These are phyloP conservation scores for Saccharomycopsis vini DNA, from an alignment of 805 yeast genomes.

Conservation along the genomic window DNA sequence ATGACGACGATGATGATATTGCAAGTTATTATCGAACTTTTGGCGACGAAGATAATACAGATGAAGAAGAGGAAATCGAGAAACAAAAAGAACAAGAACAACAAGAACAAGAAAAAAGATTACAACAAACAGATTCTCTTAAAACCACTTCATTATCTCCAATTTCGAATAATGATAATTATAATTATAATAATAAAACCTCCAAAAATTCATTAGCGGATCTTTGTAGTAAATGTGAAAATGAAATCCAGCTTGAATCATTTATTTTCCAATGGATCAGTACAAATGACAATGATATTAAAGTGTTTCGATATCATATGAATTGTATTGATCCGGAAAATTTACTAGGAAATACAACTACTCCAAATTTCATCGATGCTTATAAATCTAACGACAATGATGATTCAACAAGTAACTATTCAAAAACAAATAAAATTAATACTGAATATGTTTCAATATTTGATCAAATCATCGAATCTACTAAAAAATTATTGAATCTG, in stretches of 20 bases:
- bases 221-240: constrained; percentile 7
- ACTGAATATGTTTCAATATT: constrained; percentile 3
- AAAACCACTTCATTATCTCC: too few species aligned
- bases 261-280: constrained; percentile 2
- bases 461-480: constrained; percentile 7
- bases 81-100: not conserved
- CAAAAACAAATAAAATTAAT: not conserved
- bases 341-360: not conserved
- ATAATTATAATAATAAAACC: too few species aligned
- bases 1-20: too few species aligned
- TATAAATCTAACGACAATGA: not conserved
- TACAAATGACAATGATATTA: not conserved
- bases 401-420: not conserved
- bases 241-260: constrained; percentile 8
- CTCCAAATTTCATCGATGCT: constrained; percentile 4
- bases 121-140: not conserved
- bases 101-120: not conserved
- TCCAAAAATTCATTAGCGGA: too few species aligned
- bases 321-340: constrained; percentile 1
- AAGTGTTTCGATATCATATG: constrained; percentile 8
- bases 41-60: not conserved
- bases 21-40: too few species aligned
- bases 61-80: not conserved
- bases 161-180: too few species aligned
- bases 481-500: constrained; percentile 5